phyloP scores from a whole-genome alignment of 371 early-diverging fungal genomes.

The Mortierella sp. region DNA sequence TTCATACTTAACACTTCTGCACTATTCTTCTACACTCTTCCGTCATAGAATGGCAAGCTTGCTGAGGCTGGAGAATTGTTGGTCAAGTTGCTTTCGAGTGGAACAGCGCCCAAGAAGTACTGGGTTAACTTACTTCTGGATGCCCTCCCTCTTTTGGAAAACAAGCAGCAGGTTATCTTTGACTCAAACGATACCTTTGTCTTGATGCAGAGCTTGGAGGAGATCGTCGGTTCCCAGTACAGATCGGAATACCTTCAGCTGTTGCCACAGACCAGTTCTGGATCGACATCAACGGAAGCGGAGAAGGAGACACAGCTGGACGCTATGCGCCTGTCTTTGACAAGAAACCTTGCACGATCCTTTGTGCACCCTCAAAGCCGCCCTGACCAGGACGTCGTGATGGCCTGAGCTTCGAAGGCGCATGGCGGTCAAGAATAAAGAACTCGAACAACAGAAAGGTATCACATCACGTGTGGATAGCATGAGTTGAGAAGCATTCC shows the following conservation, averaged over 20 bases:
- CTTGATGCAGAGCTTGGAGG: slow-evolving; percentile 54
- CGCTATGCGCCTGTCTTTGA: slow-evolving; percentile 37
- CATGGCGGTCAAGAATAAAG: not conserved
- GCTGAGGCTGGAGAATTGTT: slow-evolving; percentile 25
- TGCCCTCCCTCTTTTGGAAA: slow-evolving; percentile 48
- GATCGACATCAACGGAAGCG: slow-evolving; percentile 15
- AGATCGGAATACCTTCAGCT: slow-evolving; percentile 43
- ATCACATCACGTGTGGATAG: not conserved
- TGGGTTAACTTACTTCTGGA: slow-evolving; percentile 42
- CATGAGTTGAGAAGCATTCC: slow-evolving; percentile 23
- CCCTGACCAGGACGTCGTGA: not conserved
- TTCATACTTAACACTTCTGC: not conserved
- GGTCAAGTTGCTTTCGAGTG: slow-evolving; percentile 22
- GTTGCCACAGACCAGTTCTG: slow-evolving; percentile 23
- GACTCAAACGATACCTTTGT: slow-evolving; percentile 39
- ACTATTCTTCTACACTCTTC: slow-evolving; percentile 1
- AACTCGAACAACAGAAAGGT: not conserved
- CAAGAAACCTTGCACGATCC: slow-evolving; percentile 45
- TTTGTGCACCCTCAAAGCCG: slow-evolving; percentile 33
- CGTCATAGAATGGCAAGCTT: slow-evolving; percentile 25
- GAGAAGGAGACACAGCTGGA: slow-evolving; percentile 39
- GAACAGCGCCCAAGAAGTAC: slow-evolving; percentile 44
- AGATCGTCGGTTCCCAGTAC: slow-evolving; percentile 47
- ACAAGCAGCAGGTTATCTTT: slow-evolving; percentile 39
- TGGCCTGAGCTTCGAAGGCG: not conserved